Evolutionary conservation across 2,329 filamentous ascomycete genomes (phyloP).

Genomic region (Aspergillus alliaceus): DNA sequence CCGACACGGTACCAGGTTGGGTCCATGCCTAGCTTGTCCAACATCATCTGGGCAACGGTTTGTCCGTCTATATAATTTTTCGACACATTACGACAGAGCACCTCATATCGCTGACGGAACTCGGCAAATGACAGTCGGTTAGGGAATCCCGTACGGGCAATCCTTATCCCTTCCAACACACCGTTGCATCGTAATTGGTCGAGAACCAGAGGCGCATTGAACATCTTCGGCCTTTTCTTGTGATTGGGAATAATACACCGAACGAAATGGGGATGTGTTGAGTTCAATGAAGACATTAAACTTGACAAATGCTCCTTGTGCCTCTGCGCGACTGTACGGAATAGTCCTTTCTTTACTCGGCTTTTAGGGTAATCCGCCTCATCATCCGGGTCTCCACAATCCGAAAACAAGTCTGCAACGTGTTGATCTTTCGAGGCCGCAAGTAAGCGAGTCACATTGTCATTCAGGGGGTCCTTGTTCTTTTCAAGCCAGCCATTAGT

Average conservation of each 20-base stretch:
- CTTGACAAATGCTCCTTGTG: slow-evolving; percentile 99
- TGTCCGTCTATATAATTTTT: slow-evolving; percentile 91
- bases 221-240: slow-evolving; percentile 92
- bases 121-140: slow-evolving; percentile 90
- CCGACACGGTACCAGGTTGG: slow-evolving; percentile 86
- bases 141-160: slow-evolving; percentile 93
- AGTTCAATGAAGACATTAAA: slow-evolving; percentile 90
- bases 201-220: slow-evolving; percentile 86
- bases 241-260: slow-evolving; percentile 97
- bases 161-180: slow-evolving; percentile 97
- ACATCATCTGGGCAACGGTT: slow-evolving; percentile 77
- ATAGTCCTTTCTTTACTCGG: slow-evolving; percentile 93
- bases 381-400: slow-evolving; percentile 82
- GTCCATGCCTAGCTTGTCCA: slow-evolving; percentile 85
- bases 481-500: slow-evolving; percentile 96
- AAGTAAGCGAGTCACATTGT: slow-evolving; percentile 89
- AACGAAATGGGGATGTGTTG: slow-evolving; percentile 96
- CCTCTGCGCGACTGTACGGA: slow-evolving; percentile 91
- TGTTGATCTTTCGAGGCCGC: slow-evolving; percentile 80
- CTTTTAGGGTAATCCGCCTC: slow-evolving; percentile 67
- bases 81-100: slow-evolving; percentile 84
- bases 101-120: slow-evolving; percentile 93
- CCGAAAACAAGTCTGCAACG: slow-evolving; percentile 78
- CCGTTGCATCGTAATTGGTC: slow-evolving; percentile 98
- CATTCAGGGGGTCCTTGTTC: slow-evolving; percentile 97